These are phyloP conservation scores for Calycina herbarum DNA, from an alignment of 2,329 filamentous ascomycete genomes.

Conservation along the genomic window DNA sequence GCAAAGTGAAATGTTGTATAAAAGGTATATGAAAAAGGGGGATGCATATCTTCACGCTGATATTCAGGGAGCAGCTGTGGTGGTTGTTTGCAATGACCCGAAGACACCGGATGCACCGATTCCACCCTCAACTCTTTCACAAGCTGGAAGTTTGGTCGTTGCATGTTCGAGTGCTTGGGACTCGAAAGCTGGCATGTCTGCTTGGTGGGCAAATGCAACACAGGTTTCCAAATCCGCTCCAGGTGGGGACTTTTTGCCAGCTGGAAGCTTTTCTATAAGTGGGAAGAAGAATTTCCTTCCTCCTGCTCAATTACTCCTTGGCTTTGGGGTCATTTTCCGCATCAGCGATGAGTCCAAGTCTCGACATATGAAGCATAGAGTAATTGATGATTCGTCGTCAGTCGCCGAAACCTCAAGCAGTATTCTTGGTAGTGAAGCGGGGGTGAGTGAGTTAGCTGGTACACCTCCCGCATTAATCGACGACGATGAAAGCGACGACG, in stretches of 20 bases:
- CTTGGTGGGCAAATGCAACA: conserved; percentile 91
- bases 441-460: neutral
- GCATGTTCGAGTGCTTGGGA: conserved; percentile 92
- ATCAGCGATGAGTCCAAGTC: conserved; percentile 85
- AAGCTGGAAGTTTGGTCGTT: conserved; percentile 83
- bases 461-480: neutral
- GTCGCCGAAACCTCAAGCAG: conserved; percentile 3
- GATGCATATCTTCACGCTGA: conserved; percentile 94
- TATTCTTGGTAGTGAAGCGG: neutral
- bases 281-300: conserved; percentile 91
- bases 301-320: conserved; percentile 82
- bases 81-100: conserved; percentile 87
- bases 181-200: conserved; percentile 90
- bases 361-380: conserved; percentile 74
- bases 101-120: conserved; percentile 80
- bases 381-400: conserved; percentile 42
- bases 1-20: conserved; percentile 92
- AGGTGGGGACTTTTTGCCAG: conserved; percentile 75
- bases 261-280: conserved; percentile 76
- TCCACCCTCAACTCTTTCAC: conserved; percentile 84
- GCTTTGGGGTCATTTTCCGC: conserved; percentile 83
- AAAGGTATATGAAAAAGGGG: conserved; percentile 79
- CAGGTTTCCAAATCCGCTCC: conserved; percentile 86
- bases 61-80: conserved; percentile 76
- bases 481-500: conserved; percentile 24